Evolutionary conservation across 2,329 filamentous ascomycete species (phyloP).

Genomic region (Alternaria longipes): DNA sequence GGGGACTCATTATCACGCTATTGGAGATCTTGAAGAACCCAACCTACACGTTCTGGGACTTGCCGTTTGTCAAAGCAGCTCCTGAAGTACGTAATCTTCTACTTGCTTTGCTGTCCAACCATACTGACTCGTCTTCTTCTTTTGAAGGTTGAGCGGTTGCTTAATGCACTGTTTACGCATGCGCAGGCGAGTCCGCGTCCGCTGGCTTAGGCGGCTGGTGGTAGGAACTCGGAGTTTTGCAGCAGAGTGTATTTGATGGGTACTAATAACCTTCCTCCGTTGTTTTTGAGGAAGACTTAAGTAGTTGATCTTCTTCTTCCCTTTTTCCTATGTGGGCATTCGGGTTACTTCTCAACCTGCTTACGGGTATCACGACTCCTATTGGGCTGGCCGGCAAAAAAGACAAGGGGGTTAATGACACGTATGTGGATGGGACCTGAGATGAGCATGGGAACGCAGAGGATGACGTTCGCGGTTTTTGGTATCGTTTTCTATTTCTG

Average conservation of each 20-base stretch:
- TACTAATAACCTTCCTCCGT: slow-evolving; percentile 36
- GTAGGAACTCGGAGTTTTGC: slow-evolving; percentile 18
- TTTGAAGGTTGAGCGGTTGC: slow-evolving; percentile 56
- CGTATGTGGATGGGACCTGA: slow-evolving; percentile 16
- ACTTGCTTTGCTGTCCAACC: slow-evolving; percentile 10
- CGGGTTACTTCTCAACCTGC: slow-evolving; percentile 20
- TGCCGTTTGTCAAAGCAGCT: slow-evolving; percentile 88
- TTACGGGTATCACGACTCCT: slow-evolving; percentile 29
- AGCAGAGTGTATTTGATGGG: slow-evolving; percentile 24
- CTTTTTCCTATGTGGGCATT: slow-evolving; percentile 26
- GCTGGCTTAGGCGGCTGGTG: slow-evolving; percentile 35
- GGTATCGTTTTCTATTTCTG: slow-evolving; percentile 18
- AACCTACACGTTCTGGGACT: slow-evolving; percentile 89
- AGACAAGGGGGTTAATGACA: slow-evolving; percentile 24
- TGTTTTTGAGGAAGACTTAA: slow-evolving; percentile 44
- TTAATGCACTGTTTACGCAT: slow-evolving; percentile 57
- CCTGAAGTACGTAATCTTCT: slow-evolving; percentile 69
- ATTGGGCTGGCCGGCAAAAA: slow-evolving; percentile 38
- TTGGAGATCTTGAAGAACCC: slow-evolving; percentile 92
- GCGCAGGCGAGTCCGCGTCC: slow-evolving; percentile 58
- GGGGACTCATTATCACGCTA: slow-evolving; percentile 89
- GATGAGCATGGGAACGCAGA: slow-evolving; percentile 8
- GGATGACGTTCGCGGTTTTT: slow-evolving; percentile 12
- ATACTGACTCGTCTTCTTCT: slow-evolving; percentile 26
- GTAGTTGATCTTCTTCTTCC: slow-evolving; percentile 35